Base-by-base conservation (phyloP, 805 yeast species). In the Saccharomycopsis babjevae region DNA sequence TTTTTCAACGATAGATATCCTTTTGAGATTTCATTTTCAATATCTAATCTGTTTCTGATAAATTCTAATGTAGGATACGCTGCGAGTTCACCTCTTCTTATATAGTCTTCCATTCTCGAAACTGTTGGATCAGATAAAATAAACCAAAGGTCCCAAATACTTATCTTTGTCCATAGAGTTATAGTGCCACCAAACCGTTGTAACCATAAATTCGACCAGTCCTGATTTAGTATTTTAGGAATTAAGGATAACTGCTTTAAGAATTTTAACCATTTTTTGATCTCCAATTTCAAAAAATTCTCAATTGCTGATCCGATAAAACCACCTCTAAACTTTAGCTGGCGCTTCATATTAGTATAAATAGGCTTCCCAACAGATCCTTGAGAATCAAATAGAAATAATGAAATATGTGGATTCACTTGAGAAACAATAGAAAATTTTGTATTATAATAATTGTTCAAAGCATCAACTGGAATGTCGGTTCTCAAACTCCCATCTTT, bases 351-450 rank as follows among this genome's bases (percentile, higher is more conserved):
- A 15, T 81, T 73, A 61, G 84, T 76, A 0, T 86, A 79, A 25
- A 88, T 89, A 0, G 96, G 96, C 61, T 86, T 76, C 0, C 96
- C 96, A 18, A 88, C 88, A 1, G 89, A 83, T 1, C 96, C 96
- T 66, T 85, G 79, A 28, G 93, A 90, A 7, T 90, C 87, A 68
- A 81, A 88, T 67, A 84, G 85, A 72, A 88, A 88, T 22, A 88
- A 74, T 55, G 87, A 79, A 38, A 88, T 85, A 70, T 88, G 96
- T 0, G 96, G 94, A 69, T 88, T 88, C 7, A 88, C 93, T 73
- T 88, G 96, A 20, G 90, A 84, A 20, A 88, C 94, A 50, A 88
- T 77, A 7, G 89, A 79, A 69, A 86, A 88, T 68, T 83, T 87
- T 40, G 85, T 90, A 67, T 88, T 87, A 71, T 84, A 88, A 71